Evolutionary conservation across 148 eudicot genomes (phyloP).

Genomic region (Hydrangea macrophylla): DNA sequence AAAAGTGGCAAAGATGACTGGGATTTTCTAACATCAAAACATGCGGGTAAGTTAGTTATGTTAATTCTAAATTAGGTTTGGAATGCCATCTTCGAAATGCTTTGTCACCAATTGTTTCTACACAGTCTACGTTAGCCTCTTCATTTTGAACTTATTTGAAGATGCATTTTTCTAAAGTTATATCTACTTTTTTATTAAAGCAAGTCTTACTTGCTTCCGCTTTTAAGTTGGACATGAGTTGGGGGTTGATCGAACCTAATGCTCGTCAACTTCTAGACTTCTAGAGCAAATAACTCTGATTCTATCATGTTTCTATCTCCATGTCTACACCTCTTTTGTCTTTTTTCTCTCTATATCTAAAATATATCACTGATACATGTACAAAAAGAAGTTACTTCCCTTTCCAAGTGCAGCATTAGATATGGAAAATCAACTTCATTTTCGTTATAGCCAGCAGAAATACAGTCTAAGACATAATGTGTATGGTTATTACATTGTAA

Average conservation of each 20-base stretch:
- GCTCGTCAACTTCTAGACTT: no score
- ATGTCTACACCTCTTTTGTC: no score
- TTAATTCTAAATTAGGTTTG: background rate
- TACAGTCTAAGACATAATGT: constrained; percentile 20
- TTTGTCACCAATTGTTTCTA: background rate
- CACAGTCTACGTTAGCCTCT: no score
- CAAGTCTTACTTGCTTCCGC: background rate
- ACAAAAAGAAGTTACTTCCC: background rate
- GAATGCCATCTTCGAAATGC: no score
- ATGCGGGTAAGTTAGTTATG: constrained; percentile 45
- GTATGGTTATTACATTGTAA: constrained; percentile 30
- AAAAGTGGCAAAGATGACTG: constrained; percentile 15
- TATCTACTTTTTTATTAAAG: no score
- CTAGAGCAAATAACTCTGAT: no score
- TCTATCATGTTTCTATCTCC: no score
- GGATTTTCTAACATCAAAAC: constrained; percentile 15
- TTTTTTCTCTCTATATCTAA: background rate
- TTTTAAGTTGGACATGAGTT: no score
- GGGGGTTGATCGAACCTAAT: no score
- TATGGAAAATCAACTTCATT: background rate
- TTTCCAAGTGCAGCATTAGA: no score
- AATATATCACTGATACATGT: background rate
- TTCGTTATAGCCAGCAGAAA: background rate
- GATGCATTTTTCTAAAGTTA: no score
- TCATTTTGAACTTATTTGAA: no score